Evolutionary conservation across 2,329 filamentous ascomycete genomes (phyloP).

Genomic region (Pseudopyrenochaeta lycopersici): DNA sequence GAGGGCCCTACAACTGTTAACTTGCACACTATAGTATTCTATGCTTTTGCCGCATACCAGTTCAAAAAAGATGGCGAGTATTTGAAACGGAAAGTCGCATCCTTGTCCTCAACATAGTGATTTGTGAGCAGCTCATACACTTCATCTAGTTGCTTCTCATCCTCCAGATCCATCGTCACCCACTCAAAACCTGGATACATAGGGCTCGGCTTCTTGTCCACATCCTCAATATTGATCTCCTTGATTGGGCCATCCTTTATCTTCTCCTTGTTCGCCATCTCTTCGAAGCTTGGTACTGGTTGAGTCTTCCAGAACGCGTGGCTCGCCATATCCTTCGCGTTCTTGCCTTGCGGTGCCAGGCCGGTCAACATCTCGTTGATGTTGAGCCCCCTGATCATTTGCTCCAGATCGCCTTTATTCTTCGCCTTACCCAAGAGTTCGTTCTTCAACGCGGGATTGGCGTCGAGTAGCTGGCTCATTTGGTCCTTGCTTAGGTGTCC

Average conservation of each 20-base stretch:
- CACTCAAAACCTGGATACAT: conserved; percentile 87
- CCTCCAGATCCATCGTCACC: conserved; percentile 86
- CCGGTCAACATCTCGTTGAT: conserved; percentile 78
- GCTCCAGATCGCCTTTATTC: conserved; percentile 46
- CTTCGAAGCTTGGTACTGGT: conserved; percentile 83
- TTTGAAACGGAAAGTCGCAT: conserved; percentile 97
- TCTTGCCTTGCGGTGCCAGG: conserved; percentile 80
- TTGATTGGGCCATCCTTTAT: conserved; percentile 83
- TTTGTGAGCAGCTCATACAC: conserved; percentile 90
- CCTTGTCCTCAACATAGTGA: conserved; percentile 97
- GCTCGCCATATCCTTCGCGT: conserved; percentile 92
- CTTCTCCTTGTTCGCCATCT: conserved; percentile 54
- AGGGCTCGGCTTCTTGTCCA: conserved; percentile 78
- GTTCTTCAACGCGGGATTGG: conserved; percentile 50
- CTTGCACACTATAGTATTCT: not conserved
- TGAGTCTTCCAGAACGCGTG: conserved; percentile 99
- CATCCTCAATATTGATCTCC: conserved; percentile 77
- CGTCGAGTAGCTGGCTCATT: conserved; percentile 46
- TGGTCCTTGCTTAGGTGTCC: conserved; percentile 49
- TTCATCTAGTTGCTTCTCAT: conserved; percentile 81
- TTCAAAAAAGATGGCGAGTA: conserved; percentile 89
- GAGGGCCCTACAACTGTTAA: conserved; percentile 72
- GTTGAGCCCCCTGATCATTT: conserved; percentile 68
- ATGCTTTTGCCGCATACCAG: conserved; percentile 67
- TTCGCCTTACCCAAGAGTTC: conserved; percentile 45